phyloP scores from a whole-genome alignment of 179 eudicot species.

The Spinacia oleracea region DNA sequence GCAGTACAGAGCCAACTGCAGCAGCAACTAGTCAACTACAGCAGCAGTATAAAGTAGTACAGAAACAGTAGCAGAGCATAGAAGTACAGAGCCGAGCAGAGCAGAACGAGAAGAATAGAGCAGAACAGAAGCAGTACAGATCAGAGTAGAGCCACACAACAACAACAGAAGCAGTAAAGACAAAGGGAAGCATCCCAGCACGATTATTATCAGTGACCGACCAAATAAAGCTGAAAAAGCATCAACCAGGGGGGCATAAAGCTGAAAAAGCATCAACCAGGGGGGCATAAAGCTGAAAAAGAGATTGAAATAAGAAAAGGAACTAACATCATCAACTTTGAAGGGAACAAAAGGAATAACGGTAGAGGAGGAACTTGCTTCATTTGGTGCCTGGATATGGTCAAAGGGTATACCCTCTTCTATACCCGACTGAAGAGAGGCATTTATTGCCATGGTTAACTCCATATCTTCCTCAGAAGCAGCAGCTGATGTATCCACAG shows the following conservation, averaged over 20 bases:
- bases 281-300: conserved; percentile 13
- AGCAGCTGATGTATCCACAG: conserved; percentile 30
- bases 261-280: conserved; percentile 25
- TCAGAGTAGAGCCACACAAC: too few relatives aligned
- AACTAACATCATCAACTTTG: conserved; percentile 7
- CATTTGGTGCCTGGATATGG: conserved; percentile 27
- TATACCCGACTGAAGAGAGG: conserved; percentile 66
- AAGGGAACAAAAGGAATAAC: conserved; percentile 7
- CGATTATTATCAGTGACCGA: conserved; percentile 90
- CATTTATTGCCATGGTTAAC: conserved; percentile 66
- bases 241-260: too few relatives aligned
- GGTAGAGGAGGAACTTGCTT: conserved; percentile 44
- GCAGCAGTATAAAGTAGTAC: too few relatives aligned
- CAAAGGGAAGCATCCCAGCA: conserved; percentile 98
- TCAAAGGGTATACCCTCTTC: conserved; percentile 40
- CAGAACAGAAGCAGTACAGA: too few relatives aligned
- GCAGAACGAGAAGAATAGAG: too few relatives aligned
- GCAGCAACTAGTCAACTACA: too few relatives aligned
- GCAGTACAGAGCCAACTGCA: too few relatives aligned
- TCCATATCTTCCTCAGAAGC: conserved; percentile 54
- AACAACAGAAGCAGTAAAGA: too few relatives aligned
- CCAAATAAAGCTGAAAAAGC: conserved; percentile 95
- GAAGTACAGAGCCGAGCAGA: too few relatives aligned
- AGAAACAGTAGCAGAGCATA: too few relatives aligned
- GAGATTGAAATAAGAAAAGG: conserved; percentile 17